Evolutionary conservation across 257 asterid species (phyloP).

Genomic region (Rehmannia glutinosa): DNA sequence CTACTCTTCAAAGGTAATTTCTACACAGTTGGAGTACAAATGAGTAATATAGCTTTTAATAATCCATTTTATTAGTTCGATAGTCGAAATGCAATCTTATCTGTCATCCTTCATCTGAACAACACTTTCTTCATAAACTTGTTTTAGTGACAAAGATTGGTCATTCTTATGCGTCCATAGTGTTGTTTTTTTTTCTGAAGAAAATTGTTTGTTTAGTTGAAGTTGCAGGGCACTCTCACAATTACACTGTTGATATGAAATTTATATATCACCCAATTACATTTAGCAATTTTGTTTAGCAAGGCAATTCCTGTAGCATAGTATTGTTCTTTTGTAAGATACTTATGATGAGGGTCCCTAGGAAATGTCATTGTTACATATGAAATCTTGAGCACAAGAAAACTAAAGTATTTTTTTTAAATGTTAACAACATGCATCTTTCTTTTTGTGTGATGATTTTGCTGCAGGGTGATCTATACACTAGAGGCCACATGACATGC

Average conservation of each 20-base stretch:
- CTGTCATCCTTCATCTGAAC: background rate
- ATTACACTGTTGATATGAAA: too few relatives aligned
- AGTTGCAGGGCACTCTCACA: background rate
- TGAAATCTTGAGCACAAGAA: background rate
- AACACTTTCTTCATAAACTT: background rate
- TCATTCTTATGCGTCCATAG: background rate
- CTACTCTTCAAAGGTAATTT: slow-evolving; percentile 58
- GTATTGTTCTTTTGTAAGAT: background rate
- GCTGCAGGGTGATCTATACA: too few relatives aligned
- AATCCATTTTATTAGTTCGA: too few relatives aligned
- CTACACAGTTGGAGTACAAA: background rate
- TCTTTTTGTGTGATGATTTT: too few relatives aligned
- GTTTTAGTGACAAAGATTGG: background rate
- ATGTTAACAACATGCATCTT: slow-evolving; percentile 60
- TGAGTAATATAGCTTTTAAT: background rate
- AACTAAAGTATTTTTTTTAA: background rate
- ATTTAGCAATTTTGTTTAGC: background rate
- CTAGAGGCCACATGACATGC: too few relatives aligned
- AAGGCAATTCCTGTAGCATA: background rate
- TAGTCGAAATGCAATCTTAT: background rate
- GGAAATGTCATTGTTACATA: background rate
- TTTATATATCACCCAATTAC: too few relatives aligned
- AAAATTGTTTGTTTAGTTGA: too few relatives aligned
- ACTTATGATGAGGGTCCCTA: background rate
- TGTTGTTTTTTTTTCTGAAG: background rate